Conservation (phyloP, 2,329 filamentous ascomycete genomes). For the Harringtonia lauricola region DNA sequence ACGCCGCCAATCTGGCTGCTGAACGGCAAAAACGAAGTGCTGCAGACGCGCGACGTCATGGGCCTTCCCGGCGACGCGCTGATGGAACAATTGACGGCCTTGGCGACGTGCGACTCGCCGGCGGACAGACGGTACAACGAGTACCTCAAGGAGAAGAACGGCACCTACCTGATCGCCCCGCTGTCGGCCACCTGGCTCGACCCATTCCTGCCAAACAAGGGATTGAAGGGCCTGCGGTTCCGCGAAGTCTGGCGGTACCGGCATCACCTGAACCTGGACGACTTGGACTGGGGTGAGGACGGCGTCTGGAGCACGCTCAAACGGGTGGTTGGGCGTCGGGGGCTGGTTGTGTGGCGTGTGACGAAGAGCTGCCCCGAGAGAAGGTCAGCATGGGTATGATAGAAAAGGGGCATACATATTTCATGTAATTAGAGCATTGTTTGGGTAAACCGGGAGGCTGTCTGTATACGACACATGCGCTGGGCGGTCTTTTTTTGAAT, state of each 20-base stretch:
- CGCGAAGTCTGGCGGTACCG: constrained; percentile 59
- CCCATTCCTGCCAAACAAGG: constrained; percentile 47
- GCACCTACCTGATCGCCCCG: constrained; percentile 63
- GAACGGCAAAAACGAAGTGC: constrained; percentile 61
- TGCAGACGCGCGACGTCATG: constrained; percentile 66
- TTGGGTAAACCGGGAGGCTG: no score
- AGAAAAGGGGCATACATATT: no score
- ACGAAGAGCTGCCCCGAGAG: constrained; percentile 44
- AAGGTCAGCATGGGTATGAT: background rate
- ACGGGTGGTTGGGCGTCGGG: constrained; percentile 54
- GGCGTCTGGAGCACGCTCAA: constrained; percentile 61
- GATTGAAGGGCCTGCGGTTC: constrained; percentile 48
- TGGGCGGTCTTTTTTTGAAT: background rate
- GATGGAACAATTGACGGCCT: constrained; percentile 43
- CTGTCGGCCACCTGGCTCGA: constrained; percentile 61
- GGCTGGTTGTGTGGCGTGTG: constrained; percentile 51
- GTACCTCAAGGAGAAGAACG: constrained; percentile 49
- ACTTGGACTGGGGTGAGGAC: constrained; percentile 69
- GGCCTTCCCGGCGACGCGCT: constrained; percentile 52
- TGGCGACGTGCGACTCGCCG: constrained; percentile 53
- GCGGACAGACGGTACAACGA: constrained; percentile 43
- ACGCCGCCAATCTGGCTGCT: constrained; percentile 72
- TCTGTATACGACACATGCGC: no score
- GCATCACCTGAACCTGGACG: constrained; percentile 65
- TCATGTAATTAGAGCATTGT: no score